Evolutionary conservation across 2,329 filamentous ascomycete species (phyloP).

Genomic region (Shiraia sp.): DNA sequence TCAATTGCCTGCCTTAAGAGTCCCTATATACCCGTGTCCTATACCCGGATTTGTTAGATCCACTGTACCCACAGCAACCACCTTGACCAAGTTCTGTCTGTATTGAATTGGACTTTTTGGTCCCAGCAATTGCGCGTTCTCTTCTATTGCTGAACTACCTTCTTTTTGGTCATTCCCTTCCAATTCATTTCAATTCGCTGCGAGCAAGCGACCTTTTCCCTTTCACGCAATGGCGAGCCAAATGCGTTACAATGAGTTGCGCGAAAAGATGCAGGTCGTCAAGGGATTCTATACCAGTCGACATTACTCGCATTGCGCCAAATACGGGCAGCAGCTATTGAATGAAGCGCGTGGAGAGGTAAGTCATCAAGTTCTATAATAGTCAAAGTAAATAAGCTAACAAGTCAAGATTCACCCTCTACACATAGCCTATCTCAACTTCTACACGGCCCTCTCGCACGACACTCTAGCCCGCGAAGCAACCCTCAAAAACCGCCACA

Average conservation of each 20-base stretch:
- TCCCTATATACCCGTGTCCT: too few relatives aligned
- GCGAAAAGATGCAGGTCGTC: constrained; percentile 29
- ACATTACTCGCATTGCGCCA: constrained; percentile 43
- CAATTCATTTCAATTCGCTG: too few relatives aligned
- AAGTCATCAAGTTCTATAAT: constrained; percentile 1
- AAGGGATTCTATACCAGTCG: constrained; percentile 39
- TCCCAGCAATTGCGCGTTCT: too few relatives aligned
- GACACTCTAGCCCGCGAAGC: constrained; percentile 43
- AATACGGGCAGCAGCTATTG: constrained; percentile 28
- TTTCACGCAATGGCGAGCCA: constrained; percentile 25
- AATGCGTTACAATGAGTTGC: constrained; percentile 23
- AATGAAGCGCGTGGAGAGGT: constrained; percentile 27
- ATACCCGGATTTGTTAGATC: too few relatives aligned
- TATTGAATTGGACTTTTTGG: too few relatives aligned
- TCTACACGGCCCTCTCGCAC: constrained; percentile 44
- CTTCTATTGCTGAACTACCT: too few relatives aligned
- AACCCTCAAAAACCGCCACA: constrained; percentile 32
- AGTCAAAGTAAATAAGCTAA: constrained; percentile 1
- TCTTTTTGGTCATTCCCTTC: too few relatives aligned
- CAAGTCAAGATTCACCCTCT: constrained; percentile 37
- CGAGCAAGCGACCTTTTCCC: too few relatives aligned
- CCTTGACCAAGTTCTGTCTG: too few relatives aligned
- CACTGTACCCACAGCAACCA: too few relatives aligned
- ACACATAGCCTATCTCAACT: constrained; percentile 40
- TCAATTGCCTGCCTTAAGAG: too few relatives aligned